Base-by-base conservation (phyloP, 2,329 filamentous ascomycete species). In the Alternaria metachromatica region DNA sequence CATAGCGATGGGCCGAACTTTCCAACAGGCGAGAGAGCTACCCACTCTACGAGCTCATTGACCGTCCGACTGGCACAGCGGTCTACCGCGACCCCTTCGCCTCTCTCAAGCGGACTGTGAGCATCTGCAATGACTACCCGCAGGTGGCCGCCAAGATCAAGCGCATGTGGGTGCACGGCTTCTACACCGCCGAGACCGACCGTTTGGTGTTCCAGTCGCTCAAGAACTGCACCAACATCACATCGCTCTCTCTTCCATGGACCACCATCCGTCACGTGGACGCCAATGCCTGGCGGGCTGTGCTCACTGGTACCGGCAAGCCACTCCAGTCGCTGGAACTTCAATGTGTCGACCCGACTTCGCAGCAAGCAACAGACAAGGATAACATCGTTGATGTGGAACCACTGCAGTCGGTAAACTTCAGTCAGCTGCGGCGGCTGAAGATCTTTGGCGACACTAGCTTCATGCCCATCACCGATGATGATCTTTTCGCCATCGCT, bases 391-490 rank as follows among this genome's bases (percentile, higher is more conserved):
- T 83, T 21, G 82, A 86, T 62, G 71, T 82, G 23, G 74, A 80
- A 56, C 81, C 84, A 10, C 76, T 87, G 15, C 76, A 80, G 51
- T 82, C 83, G 45, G 81, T 85, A 62, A 80, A 85, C 73, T 87
- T 87, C 68, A 77, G 82, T 63, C 77, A 81, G 30, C 79, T 87
- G 46, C 81, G 81, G 58, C 82, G 84, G 20, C 75, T 87, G 57
- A 87, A 87, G 74, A 81, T 87, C 61, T 86, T 86, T 66, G 85
- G 85, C 60, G 83, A 86, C 74, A 86, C 85, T 7, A 82, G 81
- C 45, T 82, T 85, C 74, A 84, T 84, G 77, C 85, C 85, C 4
- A 78, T 87, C 65, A 82, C 76, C 37, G 85, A 87, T 62, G 72
- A 76, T 4, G 85, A 87, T 66, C 77, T 87, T 26, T 76, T 79